A percentile compares a stretch with the other conserved stretches of the same genome.
Evolutionary conservation across 352 stramenopile species (phyloP).

Genomic region (Globisporangium barbulae): DNA sequence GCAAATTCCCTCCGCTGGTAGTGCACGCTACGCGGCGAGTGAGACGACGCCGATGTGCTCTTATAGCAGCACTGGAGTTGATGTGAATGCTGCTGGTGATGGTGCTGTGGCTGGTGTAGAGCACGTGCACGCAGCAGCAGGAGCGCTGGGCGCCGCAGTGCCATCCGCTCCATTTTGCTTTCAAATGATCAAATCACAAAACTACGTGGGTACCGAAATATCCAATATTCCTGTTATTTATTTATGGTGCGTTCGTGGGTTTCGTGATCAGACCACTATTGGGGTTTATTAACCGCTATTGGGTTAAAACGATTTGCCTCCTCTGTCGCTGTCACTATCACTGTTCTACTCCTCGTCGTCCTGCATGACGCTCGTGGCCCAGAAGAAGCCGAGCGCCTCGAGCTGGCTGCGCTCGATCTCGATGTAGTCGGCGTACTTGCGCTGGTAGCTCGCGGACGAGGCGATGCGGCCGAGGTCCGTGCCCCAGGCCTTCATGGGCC

Average conservation of each 20-base stretch:
- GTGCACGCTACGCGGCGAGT: conserved; percentile 12
- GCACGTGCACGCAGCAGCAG: not conserved
- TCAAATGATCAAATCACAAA: too few relatives aligned
- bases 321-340: not conserved
- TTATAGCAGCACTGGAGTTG: not conserved
- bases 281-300: not conserved
- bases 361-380: conserved; percentile 17
- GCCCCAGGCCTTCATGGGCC: conserved; percentile 32
- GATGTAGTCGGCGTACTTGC: conserved; percentile 45
- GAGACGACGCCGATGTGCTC: not conserved
- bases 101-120: not conserved
- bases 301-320: not conserved
- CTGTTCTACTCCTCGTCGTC: conserved; percentile 10
- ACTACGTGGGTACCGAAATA: too few relatives aligned
- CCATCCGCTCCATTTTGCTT: conserved; percentile 2
- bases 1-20: conserved; percentile 27
- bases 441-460: conserved; percentile 18
- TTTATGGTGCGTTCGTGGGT: too few relatives aligned
- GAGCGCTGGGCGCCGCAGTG: not conserved
- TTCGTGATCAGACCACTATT: too few relatives aligned
- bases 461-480: conserved; percentile 39
- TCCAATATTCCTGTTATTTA: too few relatives aligned
- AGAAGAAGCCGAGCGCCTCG: conserved; percentile 48
- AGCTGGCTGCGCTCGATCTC: conserved; percentile 45
- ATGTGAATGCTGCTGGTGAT: not conserved